Conservation (phyloP, 1,139 yeast species). For the Suhomyces taliae region DNA sequence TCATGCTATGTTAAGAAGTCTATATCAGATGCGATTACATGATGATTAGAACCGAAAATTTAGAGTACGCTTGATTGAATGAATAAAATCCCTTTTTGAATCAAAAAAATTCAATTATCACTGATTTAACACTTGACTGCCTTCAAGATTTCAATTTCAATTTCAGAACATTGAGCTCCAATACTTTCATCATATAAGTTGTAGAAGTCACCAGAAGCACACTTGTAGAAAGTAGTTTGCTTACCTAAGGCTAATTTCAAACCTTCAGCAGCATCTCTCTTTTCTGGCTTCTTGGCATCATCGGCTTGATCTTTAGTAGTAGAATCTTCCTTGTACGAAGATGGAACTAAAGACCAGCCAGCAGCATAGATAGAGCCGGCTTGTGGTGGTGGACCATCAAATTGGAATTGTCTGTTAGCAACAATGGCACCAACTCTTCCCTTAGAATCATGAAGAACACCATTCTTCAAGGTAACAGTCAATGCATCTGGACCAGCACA, state of each 20-base stretch:
- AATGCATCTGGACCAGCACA: slow-evolving; percentile 33
- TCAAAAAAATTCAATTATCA: not conserved
- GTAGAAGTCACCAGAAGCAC: slow-evolving; percentile 45
- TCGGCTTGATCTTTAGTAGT: slow-evolving; percentile 12
- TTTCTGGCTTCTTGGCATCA: slow-evolving; percentile 13
- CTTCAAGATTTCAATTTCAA: slow-evolving; percentile 37
- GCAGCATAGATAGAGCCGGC: slow-evolving; percentile 41
- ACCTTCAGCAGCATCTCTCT: slow-evolving; percentile 24
- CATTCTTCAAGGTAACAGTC: slow-evolving; percentile 28
- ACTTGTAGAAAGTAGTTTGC: slow-evolving; percentile 40
- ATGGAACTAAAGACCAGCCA: slow-evolving; percentile 38
- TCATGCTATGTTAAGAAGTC: not conserved
- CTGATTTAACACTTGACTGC: slow-evolving; percentile 30
- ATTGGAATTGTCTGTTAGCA: slow-evolving; percentile 48
- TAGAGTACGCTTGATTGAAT: not conserved
- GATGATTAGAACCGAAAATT: slow-evolving; percentile 2
- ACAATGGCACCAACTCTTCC: slow-evolving; percentile 46
- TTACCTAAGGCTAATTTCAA: slow-evolving; percentile 39
- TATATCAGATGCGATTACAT: slow-evolving; percentile 4
- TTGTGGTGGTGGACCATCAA: slow-evolving; percentile 47
- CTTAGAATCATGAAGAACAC: slow-evolving; percentile 33
- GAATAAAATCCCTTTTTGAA: not conserved
- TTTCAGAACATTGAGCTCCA: slow-evolving; percentile 39
- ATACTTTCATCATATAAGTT: slow-evolving; percentile 43
- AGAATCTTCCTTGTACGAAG: slow-evolving; percentile 16